Conservation (phyloP, 2,329 filamentous ascomycete species). For the Talaromyces piceae region DNA sequence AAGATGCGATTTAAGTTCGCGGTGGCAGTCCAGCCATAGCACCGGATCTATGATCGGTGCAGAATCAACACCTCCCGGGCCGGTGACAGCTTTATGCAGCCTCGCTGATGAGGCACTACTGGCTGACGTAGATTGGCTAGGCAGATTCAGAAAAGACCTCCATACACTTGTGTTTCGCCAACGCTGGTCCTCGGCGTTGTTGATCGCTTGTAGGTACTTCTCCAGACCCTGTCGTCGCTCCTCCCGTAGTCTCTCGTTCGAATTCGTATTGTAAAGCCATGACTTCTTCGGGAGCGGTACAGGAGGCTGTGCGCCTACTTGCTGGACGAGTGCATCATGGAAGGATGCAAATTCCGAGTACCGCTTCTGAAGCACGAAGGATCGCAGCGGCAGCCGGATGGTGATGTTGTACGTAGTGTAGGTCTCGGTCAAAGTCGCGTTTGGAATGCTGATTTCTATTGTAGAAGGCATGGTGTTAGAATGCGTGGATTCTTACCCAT, state of each 20-base stretch:
- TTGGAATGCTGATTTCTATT: conserved; percentile 43
- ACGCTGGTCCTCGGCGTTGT: conserved; percentile 46
- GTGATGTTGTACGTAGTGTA: conserved; percentile 57
- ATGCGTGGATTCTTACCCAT: not conserved
- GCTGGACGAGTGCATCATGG: conserved; percentile 44
- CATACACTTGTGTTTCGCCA: conserved; percentile 53
- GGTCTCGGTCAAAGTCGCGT: conserved; percentile 39
- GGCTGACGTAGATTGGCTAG: conserved; percentile 30
- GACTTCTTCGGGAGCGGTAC: conserved; percentile 50
- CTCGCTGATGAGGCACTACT: conserved; percentile 27
- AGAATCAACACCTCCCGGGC: conserved; percentile 25
- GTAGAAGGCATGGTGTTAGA: conserved; percentile 31
- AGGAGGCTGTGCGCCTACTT: conserved; percentile 47
- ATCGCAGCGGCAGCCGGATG: conserved; percentile 53
- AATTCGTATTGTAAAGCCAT: conserved; percentile 53
- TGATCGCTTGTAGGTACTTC: conserved; percentile 52
- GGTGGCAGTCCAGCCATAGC: conserved; percentile 55
- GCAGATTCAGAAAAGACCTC: conserved; percentile 52
- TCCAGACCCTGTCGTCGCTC: conserved; percentile 51
- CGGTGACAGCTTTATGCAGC: conserved; percentile 38
- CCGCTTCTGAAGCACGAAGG: conserved; percentile 53
- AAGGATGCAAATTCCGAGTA: conserved; percentile 58
- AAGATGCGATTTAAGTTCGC: conserved; percentile 53
- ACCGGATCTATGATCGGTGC: conserved; percentile 44
- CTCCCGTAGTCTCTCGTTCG: conserved; percentile 50